Conservation (phyloP, 164 flowering plant species). For the Dillenia suffruticosa region DNA sequence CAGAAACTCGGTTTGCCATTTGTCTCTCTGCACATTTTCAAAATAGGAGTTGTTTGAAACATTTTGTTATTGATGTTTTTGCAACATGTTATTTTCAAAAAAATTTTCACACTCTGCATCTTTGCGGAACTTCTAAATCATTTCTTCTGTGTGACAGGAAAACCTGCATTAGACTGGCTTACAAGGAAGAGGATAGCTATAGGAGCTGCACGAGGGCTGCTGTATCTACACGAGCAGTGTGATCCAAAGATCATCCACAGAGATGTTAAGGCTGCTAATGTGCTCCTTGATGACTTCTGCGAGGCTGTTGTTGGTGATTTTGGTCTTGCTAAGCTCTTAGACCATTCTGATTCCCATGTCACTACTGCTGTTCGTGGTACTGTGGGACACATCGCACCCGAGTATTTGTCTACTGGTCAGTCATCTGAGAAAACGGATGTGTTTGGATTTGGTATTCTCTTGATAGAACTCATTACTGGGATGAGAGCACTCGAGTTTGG, state of each 20-base stretch:
- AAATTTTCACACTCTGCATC: neutral
- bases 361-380: conserved; percentile 96
- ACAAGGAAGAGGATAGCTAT: conserved; percentile 86
- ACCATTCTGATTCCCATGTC: conserved; percentile 87
- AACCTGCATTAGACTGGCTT: conserved; percentile 84
- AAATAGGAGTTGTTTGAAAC: too few species aligned
- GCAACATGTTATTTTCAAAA: neutral
- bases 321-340: conserved; percentile 93
- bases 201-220: conserved; percentile 83
- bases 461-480: conserved; percentile 86
- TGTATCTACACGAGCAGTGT: conserved; percentile 93
- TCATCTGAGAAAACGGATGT: conserved; percentile 96
- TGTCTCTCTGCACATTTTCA: neutral
- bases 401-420: conserved; percentile 92
- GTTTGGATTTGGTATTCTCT: conserved; percentile 86
- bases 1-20: too few species aligned
- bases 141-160: conserved; percentile 30
- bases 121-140: neutral
- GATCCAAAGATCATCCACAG: conserved; percentile 94
- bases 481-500: conserved; percentile 88
- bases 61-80: neutral
- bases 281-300: conserved; percentile 70
- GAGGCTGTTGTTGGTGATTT: conserved; percentile 96
- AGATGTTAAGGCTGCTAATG: conserved; percentile 94
- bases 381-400: conserved; percentile 92